These are phyloP conservation scores for Umbelopsis sp. DNA, from an alignment of 371 early-diverging fungal species.

Conservation along the genomic window DNA sequence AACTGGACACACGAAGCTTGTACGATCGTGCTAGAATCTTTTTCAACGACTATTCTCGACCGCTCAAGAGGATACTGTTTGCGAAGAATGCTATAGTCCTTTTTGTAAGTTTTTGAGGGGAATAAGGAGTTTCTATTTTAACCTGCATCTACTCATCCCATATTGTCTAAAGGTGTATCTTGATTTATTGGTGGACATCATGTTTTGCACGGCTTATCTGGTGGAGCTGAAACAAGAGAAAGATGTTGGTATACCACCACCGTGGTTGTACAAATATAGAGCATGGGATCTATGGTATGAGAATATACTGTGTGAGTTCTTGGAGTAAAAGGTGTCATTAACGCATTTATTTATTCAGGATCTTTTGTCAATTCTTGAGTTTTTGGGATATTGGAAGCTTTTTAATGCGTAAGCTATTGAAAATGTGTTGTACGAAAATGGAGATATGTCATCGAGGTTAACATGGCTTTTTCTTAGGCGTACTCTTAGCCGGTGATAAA, in stretches of 20 bases:
- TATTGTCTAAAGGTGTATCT: constrained; percentile 48
- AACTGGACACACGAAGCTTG: constrained; percentile 3
- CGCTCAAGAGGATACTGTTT: constrained; percentile 25
- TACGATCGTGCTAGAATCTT: constrained; percentile 23
- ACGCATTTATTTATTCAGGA: constrained; percentile 33
- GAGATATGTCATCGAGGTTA: constrained; percentile 20
- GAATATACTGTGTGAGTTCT: constrained; percentile 23
- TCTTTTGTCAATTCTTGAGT: constrained; percentile 50
- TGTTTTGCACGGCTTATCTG: constrained; percentile 69
- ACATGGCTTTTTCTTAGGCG: constrained; percentile 28
- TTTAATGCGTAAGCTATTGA: constrained; percentile 36
- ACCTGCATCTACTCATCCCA: too few species aligned
- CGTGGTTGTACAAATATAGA: constrained; percentile 66
- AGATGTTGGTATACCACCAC: constrained; percentile 48
- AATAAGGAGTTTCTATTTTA: neutral
- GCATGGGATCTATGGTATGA: constrained; percentile 54
- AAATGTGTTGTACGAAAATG: neutral
- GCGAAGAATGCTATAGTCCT: constrained; percentile 32
- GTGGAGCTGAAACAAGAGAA: constrained; percentile 65
- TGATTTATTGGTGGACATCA: constrained; percentile 60
- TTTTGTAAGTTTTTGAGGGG: constrained; percentile 29
- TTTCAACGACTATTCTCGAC: constrained; percentile 22
- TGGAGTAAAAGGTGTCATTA: constrained; percentile 15
- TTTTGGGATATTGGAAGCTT: constrained; percentile 49
- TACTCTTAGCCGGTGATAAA: constrained; percentile 35